Evolutionary conservation across 2,329 filamentous ascomycete species (phyloP).

Genomic region (Beauveria sp.): DNA sequence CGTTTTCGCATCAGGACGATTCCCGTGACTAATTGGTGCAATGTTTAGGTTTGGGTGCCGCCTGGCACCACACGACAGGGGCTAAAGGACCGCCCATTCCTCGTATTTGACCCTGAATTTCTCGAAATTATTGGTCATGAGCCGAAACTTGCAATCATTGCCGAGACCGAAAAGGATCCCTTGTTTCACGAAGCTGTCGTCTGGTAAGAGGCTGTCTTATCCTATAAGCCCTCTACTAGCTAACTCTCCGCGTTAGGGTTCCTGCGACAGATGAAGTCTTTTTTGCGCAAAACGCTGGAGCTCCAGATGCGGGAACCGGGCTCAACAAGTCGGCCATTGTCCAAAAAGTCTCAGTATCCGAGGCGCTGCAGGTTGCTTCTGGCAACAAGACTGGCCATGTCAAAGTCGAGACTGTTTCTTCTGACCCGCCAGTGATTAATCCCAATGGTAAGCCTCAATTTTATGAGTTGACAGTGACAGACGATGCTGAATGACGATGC

Average conservation of each 20-base stretch:
- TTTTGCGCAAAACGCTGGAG: constrained; percentile 46
- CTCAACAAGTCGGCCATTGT: constrained; percentile 43
- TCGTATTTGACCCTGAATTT: constrained; percentile 44
- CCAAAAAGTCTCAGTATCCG: constrained; percentile 39
- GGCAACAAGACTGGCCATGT: constrained; percentile 32
- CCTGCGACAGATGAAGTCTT: constrained; percentile 43
- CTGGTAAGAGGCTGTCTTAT: constrained; percentile 29
- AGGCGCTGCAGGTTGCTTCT: constrained; percentile 32
- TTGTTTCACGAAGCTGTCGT: constrained; percentile 50
- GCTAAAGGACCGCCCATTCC: constrained; percentile 31
- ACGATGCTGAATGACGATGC: background rate
- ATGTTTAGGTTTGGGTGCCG: constrained; percentile 25
- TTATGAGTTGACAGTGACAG: background rate
- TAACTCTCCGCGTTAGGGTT: background rate
- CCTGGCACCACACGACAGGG: constrained; percentile 32
- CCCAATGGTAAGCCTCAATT: constrained; percentile 34
- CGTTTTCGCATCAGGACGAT: background rate
- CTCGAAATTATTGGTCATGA: constrained; percentile 39
- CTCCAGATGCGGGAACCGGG: constrained; percentile 38
- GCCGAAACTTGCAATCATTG: constrained; percentile 42
- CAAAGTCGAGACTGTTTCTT: constrained; percentile 32
- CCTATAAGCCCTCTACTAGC: background rate
- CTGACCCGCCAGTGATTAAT: constrained; percentile 37
- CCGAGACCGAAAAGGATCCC: constrained; percentile 34
- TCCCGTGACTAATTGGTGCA: background rate